Conservation (phyloP, 257 asterid species). For the Solanum habrochaites region DNA sequence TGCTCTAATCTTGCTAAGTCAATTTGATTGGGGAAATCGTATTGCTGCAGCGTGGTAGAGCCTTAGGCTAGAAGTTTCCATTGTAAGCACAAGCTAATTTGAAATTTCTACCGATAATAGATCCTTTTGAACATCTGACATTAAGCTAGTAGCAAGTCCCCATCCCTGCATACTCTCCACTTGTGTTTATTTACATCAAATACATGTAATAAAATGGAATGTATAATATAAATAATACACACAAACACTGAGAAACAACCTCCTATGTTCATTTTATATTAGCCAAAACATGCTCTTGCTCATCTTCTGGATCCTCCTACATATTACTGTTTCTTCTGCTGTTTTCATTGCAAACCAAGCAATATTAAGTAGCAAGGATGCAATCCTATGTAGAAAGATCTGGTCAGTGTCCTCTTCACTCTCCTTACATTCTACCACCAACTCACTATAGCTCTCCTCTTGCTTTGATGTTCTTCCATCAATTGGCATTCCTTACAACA, state of each 20-base stretch:
- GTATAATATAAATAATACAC: not conserved
- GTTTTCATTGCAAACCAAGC: not conserved
- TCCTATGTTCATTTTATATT: not conserved
- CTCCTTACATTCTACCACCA: not conserved
- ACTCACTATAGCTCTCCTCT: not conserved
- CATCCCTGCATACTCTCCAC: not conserved
- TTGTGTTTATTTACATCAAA: not conserved
- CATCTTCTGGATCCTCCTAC: not conserved
- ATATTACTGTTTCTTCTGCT: not conserved
- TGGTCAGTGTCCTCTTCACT: not conserved
- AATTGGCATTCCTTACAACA: not conserved
- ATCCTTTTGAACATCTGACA: not conserved
- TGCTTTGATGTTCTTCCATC: not conserved
- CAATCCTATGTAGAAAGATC: not conserved
- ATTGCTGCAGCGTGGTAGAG: not conserved
- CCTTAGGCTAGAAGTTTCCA: not conserved
- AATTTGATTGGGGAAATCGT: not conserved
- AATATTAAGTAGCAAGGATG: not conserved
- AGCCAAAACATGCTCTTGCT: not conserved
- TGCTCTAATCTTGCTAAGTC: not conserved
- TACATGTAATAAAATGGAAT: not conserved
- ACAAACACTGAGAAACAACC: not conserved
- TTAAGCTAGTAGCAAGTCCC: not conserved
- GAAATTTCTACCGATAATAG: not conserved
- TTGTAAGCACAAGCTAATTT: not conserved